Base-by-base conservation (phyloP, 208 protist species). In the Angomonas ambiguus region DNA sequence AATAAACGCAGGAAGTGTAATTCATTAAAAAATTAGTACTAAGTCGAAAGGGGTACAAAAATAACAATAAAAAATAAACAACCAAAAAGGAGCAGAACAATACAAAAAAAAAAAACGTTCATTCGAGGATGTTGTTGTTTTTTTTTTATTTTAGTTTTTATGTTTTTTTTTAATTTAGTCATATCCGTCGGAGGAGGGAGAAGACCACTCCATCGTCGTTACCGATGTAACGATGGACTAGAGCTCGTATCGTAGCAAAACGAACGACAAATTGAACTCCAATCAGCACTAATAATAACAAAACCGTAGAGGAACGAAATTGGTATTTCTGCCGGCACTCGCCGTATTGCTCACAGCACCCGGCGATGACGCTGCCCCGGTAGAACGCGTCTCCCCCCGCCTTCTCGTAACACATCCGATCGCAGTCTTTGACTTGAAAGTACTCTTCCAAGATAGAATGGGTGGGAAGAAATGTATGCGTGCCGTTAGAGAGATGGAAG, bases 271-370 rank as follows among this genome's bases (percentile, higher is more conserved):
- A 65, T 8, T 74, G 56, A n/a, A 76, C 49, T 45, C 66, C 10
- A 18, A 62, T 57, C 8, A 92, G 62, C 6, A 85, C 28, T 24
- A 70, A 11, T 11, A 92, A 62, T 65, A 80, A 51, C 20, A 79
- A 27, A 4, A 82, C 81, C 2, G 69, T 71, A 61, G 82, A 92
- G 28, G 67, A 70, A 22, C 79, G 64, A 51, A 77, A 78, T 24
- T 41, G 73, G 30, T 88, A 80, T 31, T 79, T 80, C 18, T 78
- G 67, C 1, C 74, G 76, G 70, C 79, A 88, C 24, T 59, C 41
- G 6, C 81, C 82, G 58, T 91, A 91, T 1, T 67, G 38, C 18
- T 62, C 65, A 57, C 85, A 91, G 57, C 85, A 91, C 11, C 69
- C 38, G 2, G 55, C 51, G 51, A 84, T 79, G 51, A 33, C 10